Evolutionary conservation across 164 flowering plant species (phyloP).

Genomic region (Magnolia changhungtana): DNA sequence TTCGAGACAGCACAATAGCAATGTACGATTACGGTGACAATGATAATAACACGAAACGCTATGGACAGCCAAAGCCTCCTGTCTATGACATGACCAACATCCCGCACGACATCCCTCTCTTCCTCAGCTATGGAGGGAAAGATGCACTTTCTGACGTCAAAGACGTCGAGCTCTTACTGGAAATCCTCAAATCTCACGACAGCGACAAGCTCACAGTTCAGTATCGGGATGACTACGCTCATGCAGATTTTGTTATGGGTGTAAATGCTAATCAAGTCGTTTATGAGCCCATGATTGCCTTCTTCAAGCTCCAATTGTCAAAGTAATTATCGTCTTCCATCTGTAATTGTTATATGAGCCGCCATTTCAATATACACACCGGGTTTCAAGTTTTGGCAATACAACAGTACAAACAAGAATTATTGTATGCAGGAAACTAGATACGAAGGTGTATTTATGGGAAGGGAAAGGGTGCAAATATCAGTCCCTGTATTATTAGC

Average conservation of each 20-base stretch:
- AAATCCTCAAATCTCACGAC: conserved; percentile 51
- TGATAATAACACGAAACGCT: conserved; percentile 50
- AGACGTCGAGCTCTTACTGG: conserved; percentile 53
- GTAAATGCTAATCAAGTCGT: conserved; percentile 63
- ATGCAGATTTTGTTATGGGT: conserved; percentile 67
- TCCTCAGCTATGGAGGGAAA: conserved; percentile 68
- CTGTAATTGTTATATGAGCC: background rate
- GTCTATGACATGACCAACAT: conserved; percentile 59
- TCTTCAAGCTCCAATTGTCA: conserved; percentile 38
- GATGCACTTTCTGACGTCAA: conserved; percentile 60
- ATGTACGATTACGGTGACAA: conserved; percentile 62
- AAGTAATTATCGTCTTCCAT: background rate
- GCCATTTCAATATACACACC: background rate
- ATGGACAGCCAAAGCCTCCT: conserved; percentile 69
- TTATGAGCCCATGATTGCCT: conserved; percentile 60
- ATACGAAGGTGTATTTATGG: too few species aligned
- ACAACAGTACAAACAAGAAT: too few species aligned
- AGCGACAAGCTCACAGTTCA: conserved; percentile 49
- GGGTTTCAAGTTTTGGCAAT: too few species aligned
- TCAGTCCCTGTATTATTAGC: too few species aligned
- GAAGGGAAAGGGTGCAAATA: too few species aligned
- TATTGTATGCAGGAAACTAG: too few species aligned
- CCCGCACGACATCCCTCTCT: conserved; percentile 64
- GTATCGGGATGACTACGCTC: conserved; percentile 62
- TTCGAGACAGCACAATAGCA: conserved; percentile 48